phyloP scores from a whole-genome alignment of 2,329 filamentous ascomycete genomes.

The Elsinoe ampelina region DNA sequence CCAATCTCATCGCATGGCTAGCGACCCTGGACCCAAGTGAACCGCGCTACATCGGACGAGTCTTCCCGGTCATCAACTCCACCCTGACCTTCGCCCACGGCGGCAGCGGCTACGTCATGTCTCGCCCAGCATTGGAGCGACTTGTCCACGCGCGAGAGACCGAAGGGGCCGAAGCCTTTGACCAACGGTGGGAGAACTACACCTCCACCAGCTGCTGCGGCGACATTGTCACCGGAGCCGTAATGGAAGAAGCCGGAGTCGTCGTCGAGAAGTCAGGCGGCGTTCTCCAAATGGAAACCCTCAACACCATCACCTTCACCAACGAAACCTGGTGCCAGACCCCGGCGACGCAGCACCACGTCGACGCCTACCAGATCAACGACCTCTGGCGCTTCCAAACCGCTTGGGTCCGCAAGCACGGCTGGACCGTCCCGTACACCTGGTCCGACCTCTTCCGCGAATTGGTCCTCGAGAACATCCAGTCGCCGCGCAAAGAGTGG shows the following conservation, averaged over 20 bases:
- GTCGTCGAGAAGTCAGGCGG: slow-evolving; percentile 34
- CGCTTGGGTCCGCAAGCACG: slow-evolving; percentile 15
- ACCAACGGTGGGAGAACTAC: neutral
- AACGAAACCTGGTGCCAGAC: slow-evolving; percentile 35
- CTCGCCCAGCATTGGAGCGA: slow-evolving; percentile 39
- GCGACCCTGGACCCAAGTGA: slow-evolving; percentile 39
- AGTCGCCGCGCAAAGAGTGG: slow-evolving; percentile 25
- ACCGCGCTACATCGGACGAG: slow-evolving; percentile 45
- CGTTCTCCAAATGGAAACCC: slow-evolving; percentile 35
- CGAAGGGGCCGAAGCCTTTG: neutral
- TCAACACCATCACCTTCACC: slow-evolving; percentile 31
- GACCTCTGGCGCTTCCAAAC: slow-evolving; percentile 25
- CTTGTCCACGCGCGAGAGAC: slow-evolving; percentile 20
- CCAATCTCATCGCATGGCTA: slow-evolving; percentile 46
- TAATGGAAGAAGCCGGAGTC: slow-evolving; percentile 33
- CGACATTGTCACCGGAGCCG: neutral
- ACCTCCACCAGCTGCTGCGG: neutral
- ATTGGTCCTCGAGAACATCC: slow-evolving; percentile 24
- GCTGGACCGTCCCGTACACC: slow-evolving; percentile 26
- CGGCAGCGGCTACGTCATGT: slow-evolving; percentile 45
- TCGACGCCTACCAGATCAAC: slow-evolving; percentile 23
- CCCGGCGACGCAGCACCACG: slow-evolving; percentile 30
- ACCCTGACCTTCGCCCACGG: slow-evolving; percentile 45
- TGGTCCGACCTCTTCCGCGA: slow-evolving; percentile 26
- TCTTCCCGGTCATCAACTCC: slow-evolving; percentile 41